phyloP scores from a whole-genome alignment of 2,329 filamentous ascomycete genomes.

The Venturia oleaginea region DNA sequence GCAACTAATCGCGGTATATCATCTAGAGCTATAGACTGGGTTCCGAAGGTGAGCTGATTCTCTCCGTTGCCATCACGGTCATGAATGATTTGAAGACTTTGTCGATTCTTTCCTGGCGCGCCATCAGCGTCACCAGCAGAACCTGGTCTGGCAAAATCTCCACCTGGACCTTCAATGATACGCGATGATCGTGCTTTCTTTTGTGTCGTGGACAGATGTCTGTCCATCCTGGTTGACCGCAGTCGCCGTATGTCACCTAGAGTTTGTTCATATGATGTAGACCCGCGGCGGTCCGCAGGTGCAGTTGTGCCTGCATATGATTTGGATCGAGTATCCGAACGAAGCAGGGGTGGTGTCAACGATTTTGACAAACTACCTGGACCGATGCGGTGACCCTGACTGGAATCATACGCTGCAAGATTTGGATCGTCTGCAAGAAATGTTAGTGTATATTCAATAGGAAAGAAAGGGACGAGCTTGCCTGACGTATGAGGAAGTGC shows the following conservation, averaged over 20 bases:
- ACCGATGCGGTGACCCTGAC: slow-evolving; percentile 51
- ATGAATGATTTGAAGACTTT: slow-evolving; percentile 68
- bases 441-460: slow-evolving; percentile 22
- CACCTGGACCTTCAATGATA: slow-evolving; percentile 82
- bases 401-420: slow-evolving; percentile 55
- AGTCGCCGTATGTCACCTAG: slow-evolving; percentile 89
- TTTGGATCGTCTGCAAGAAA: slow-evolving; percentile 54
- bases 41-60: slow-evolving; percentile 71
- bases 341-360: slow-evolving; percentile 40
- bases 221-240: slow-evolving; percentile 87
- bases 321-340: slow-evolving; percentile 62
- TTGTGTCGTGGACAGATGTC: slow-evolving; percentile 86
- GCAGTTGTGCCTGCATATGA: slow-evolving; percentile 56
- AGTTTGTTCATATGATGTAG: slow-evolving; percentile 79
- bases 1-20: slow-evolving; percentile 95
- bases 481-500: slow-evolving; percentile 64
- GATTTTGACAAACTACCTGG: slow-evolving; percentile 31
- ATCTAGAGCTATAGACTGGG: slow-evolving; percentile 86
- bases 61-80: slow-evolving; percentile 62
- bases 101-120: slow-evolving; percentile 32
- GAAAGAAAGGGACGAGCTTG: slow-evolving; percentile 27
- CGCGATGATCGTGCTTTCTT: slow-evolving; percentile 82
- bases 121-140: slow-evolving; percentile 2
- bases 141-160: slow-evolving; percentile 24
- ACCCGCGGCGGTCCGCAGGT: slow-evolving; percentile 29